These are phyloP conservation scores for Lagerstroemia speciosa DNA, from an alignment of 345 rosid species.

Conservation along the genomic window DNA sequence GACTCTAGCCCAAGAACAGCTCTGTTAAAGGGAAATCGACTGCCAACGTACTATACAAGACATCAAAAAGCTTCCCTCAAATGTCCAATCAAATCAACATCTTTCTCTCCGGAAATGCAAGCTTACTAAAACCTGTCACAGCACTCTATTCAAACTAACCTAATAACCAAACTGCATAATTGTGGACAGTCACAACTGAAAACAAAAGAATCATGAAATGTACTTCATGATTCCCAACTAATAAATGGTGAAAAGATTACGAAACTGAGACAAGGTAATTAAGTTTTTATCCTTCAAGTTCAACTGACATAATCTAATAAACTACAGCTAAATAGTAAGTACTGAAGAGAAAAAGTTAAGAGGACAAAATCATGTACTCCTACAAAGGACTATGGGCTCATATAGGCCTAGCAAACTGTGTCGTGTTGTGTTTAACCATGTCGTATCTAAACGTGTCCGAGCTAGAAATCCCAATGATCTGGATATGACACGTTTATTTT, in stretches of 20 bases:
- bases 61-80: not conserved
- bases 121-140: not conserved
- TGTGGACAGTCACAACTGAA: not conserved
- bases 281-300: too few species aligned
- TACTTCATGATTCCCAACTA: not conserved
- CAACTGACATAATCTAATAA: too few species aligned
- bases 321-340: too few species aligned
- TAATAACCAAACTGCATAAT: not conserved
- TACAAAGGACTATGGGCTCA: too few species aligned
- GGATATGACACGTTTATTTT: too few species aligned
- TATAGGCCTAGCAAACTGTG: too few species aligned
- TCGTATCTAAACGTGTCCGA: too few species aligned
- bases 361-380: too few species aligned
- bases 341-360: too few species aligned
- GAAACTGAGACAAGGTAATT: too few species aligned
- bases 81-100: not conserved
- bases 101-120: not conserved
- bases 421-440: too few species aligned
- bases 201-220: not conserved
- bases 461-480: too few species aligned
- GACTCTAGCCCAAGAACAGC: not conserved
- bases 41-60: not conserved
- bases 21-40: not conserved
- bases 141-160: not conserved
- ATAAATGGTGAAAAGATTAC: not conserved